Evolutionary conservation across 2,329 filamentous ascomycete species (phyloP), one percentile per base, ranked within the genome.

Genomic region (Clarireedia monteithiana): DNA sequence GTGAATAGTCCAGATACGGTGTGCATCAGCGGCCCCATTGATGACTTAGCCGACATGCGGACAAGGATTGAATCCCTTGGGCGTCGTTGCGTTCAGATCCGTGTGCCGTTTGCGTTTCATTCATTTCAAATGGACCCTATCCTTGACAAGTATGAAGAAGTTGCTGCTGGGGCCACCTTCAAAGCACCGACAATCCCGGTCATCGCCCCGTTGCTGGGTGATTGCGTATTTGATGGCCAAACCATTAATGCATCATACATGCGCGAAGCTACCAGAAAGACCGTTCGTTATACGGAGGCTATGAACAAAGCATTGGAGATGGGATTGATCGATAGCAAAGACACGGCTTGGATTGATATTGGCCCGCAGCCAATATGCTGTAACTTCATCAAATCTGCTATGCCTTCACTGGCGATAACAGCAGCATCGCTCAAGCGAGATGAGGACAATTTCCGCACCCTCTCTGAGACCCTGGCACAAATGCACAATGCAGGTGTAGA

Each of bases 341-440:
- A 84, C 2, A 76, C 88, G 81, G 80, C 72, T 24, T 48, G 45
- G 45, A 7, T 89, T 54, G 86, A 90, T 68, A 73, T 89, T 58
- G 86, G 86, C 15, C 84, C 86, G 27, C 83, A 88, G 64, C 84
- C 85, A 0, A 79, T 88, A 15, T 85, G 81, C 69, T 77, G 78
- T 46, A 78, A 78, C 57, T 83, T 89, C 77, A 77, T 88, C 62
- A 47, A 45, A 17, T 5, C 42, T 84, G 83, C 72, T 77, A 77
- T 86, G 26, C 52, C 44, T 15, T 46, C 51, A 24, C 39, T 75
- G 10, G 79, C 77, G 27, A 73, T 78, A 36, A 77, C 81, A 14
- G 75, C 80, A 10, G 77, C 83, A 3, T 83, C 84, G 2, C 73
- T 88, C 12, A 82, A 81, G 36, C 81, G 83, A 56, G 77, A 76